These are phyloP conservation scores for Planoprotostelium fungivorum DNA, from an alignment of 78 protist species.

Conservation along the genomic window DNA sequence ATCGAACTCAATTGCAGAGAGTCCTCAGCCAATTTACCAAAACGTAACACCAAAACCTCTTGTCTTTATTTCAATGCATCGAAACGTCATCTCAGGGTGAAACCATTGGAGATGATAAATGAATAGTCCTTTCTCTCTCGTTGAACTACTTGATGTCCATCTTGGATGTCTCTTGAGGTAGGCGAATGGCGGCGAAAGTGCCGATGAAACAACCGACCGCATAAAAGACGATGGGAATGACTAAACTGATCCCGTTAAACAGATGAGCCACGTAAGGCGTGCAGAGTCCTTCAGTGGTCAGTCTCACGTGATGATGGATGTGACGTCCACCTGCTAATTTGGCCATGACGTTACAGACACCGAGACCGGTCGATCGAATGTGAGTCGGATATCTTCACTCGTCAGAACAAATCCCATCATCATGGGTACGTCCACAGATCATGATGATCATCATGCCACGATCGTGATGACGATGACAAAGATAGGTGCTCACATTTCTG, in stretches of 20 bases:
- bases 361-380: constrained; percentile 16
- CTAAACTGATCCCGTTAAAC: background rate
- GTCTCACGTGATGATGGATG: no score
- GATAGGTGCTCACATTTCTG: constrained; percentile 3
- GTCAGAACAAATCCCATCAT: background rate
- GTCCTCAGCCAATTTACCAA: no score
- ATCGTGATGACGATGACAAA: background rate
- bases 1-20: no score
- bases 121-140: no score
- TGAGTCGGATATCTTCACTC: background rate
- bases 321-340: no score
- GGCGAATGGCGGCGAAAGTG: background rate
- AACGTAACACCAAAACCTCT: no score
- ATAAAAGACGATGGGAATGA: background rate
- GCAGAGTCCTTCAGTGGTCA: no score
- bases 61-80: no score
- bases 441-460: background rate
- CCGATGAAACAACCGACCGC: background rate
- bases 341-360: constrained; percentile 3
- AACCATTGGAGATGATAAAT: no score
- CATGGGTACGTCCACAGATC: no score
- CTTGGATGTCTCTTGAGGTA: background rate
- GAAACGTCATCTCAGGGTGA: no score
- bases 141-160: background rate
- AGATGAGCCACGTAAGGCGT: constrained; percentile 14